phyloP scores from a whole-genome alignment of 768 basidiomycete genomes.

The Pleurotus platypus region DNA sequence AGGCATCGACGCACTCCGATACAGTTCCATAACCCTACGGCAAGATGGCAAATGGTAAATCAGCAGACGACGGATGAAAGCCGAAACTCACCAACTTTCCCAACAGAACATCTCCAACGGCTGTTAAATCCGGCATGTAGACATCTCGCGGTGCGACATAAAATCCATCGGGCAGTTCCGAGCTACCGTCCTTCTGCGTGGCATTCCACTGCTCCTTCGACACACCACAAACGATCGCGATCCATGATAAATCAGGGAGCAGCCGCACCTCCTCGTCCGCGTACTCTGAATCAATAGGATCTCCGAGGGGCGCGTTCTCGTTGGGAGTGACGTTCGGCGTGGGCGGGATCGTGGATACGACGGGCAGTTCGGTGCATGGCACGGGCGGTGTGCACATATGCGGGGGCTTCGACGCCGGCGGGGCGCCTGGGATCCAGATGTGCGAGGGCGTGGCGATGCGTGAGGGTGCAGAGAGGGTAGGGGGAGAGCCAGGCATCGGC shows the following conservation, averaged over 20 bases:
- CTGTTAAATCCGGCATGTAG: slow-evolving; percentile 81
- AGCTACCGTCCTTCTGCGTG: slow-evolving; percentile 24
- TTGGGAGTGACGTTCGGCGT: slow-evolving; percentile 20
- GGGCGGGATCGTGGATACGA: slow-evolving; percentile 29
- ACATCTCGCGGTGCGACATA: slow-evolving; percentile 74
- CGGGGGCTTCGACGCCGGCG: slow-evolving; percentile 40
- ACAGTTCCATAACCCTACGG: slow-evolving; percentile 77
- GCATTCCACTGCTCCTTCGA: slow-evolving; percentile 51
- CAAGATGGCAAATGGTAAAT: slow-evolving; percentile 1
- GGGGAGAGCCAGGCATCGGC: slow-evolving; percentile 1
- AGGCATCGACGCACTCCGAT: slow-evolving; percentile 72
- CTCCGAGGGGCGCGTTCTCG: background rate
- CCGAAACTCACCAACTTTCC: slow-evolving; percentile 65
- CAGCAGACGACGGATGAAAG: background rate
- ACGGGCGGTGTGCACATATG: slow-evolving; percentile 14
- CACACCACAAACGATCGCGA: slow-evolving; percentile 76
- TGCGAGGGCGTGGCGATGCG: slow-evolving; percentile 51
- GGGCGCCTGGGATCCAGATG: slow-evolving; percentile 56
- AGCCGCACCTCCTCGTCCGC: slow-evolving; percentile 34
- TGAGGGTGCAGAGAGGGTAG: slow-evolving; percentile 14
- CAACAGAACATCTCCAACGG: slow-evolving; percentile 68
- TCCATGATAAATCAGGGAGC: slow-evolving; percentile 69
- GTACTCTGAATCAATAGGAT: slow-evolving; percentile 9
- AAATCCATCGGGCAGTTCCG: slow-evolving; percentile 61
- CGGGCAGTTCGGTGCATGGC: slow-evolving; percentile 11